Conservation (phyloP, 768 basidiomycete species). For the Suillus americanus region DNA sequence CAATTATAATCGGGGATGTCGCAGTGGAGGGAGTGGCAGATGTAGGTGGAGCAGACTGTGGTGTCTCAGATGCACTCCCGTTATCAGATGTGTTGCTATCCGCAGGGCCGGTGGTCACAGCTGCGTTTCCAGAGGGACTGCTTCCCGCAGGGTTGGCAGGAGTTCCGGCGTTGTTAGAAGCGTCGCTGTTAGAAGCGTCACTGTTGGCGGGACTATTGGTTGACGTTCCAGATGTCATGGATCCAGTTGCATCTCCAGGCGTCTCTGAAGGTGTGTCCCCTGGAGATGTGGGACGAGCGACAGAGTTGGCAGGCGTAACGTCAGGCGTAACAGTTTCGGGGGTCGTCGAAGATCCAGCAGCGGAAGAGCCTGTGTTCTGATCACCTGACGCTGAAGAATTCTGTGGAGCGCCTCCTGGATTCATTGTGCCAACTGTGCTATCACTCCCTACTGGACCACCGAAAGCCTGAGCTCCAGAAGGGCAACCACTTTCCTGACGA, state of each 20-base stretch:
- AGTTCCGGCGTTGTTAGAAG: neutral
- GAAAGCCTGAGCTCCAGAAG: neutral
- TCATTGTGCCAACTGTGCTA: neutral
- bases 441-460: neutral
- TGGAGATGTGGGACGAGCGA: neutral
- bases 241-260: neutral
- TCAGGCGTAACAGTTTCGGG: neutral
- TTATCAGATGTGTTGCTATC: neutral
- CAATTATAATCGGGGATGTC: neutral
- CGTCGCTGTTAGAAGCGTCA: neutral
- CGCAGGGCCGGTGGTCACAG: neutral
- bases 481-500: conserved; percentile 23
- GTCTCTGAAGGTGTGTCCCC: neutral
- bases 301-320: conserved; percentile 5
- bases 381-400: neutral
- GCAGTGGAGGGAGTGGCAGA: neutral
- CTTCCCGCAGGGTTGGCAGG: neutral
- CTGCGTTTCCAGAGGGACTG: neutral
- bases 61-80: neutral
- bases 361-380: neutral
- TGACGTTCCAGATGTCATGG: neutral
- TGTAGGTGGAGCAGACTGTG: neutral
- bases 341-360: neutral
- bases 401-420: neutral
- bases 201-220: neutral